Evolutionary conservation across 495 filamentous ascomycete genomes (phyloP), one percentile per base, ranked within the genome.

Genomic region (Cudoniella acicularis): DNA sequence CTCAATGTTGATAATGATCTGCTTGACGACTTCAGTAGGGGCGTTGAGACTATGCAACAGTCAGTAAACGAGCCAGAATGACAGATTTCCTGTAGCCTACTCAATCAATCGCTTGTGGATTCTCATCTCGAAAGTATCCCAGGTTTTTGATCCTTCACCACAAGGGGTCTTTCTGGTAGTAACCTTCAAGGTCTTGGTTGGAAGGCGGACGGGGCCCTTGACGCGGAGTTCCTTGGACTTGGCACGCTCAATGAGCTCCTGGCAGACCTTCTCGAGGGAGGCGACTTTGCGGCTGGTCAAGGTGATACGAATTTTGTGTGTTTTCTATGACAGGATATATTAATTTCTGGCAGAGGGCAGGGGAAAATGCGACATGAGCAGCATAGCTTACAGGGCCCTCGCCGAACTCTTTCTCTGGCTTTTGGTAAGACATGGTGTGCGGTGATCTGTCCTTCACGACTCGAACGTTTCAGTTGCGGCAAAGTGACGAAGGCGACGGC

Each of bases 1-100:
- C 87, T 98, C 94, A 77, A 98, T 98, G 83, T 98, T 98, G 83
- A 98, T 92, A 76, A 98, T 98, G 84, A 98, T 98, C 85, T 96
- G 92, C 87, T 98, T 98, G 76, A 98, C 94, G 60, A 96, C 91
- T 84, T 98, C 94, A 68, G 94, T 98, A 55, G 94, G 94, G 61
- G 94, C 94, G 75, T 93, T 94, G 57, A 98, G 81, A 80, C 91
- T 93, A 66, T 45, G 60, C 3, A 4, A 41, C 21, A 42, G 1
- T 52, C 63, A 30, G 64, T 50, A 36, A 60, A 26, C 17, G 21
- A 40, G 40, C 9, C 43, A 48, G 22, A 25, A 25, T 1, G 10
- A 11, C 2, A 10, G 49, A 11, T 17, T 10, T n/a, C 24, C 6
- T 21, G 22, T 13, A 56, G 83, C 87, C 70, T 72, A 92, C 89